Evolutionary conservation across 768 basidiomycete species (phyloP).

Genomic region (Asterophora parasitica): DNA sequence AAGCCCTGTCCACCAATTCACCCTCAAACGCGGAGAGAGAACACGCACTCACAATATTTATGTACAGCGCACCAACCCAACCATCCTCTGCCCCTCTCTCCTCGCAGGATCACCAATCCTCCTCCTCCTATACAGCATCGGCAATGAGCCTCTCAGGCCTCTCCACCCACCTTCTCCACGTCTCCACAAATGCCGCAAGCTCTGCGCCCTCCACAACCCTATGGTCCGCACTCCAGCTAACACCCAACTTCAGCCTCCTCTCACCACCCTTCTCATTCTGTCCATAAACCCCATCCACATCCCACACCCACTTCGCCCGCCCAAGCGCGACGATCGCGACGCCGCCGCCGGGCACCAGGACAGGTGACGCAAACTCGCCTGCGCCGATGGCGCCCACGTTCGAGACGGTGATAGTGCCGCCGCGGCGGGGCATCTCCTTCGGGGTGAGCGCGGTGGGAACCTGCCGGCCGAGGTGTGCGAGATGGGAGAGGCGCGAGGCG

Average conservation of each 20-base stretch:
- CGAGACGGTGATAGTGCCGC: constrained; percentile 76
- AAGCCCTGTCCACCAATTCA: no score
- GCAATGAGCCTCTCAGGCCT: constrained; percentile 64
- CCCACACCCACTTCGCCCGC: constrained; percentile 72
- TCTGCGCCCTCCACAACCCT: constrained; percentile 87
- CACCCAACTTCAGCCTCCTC: constrained; percentile 52
- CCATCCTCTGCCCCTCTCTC: no score
- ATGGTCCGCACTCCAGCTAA: constrained; percentile 88
- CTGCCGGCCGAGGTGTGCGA: constrained; percentile 63
- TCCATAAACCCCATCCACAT: constrained; percentile 45
- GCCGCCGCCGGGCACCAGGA: constrained; percentile 78
- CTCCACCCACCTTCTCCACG: constrained; percentile 80
- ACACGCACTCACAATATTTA: background rate
- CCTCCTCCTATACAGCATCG: constrained; percentile 32
- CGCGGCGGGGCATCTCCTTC: constrained; percentile 67
- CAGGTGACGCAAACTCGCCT: constrained; percentile 66
- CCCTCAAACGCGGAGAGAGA: no score
- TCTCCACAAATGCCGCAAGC: constrained; percentile 82
- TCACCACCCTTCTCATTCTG: constrained; percentile 36
- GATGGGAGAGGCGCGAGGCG: constrained; percentile 53
- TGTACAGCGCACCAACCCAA: no score
- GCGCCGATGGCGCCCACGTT: constrained; percentile 80
- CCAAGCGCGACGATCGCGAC: constrained; percentile 84
- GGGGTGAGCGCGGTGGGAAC: constrained; percentile 59
- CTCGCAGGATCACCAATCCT: no score